phyloP scores from a whole-genome alignment of 1,139 yeast species.

The Blastobotrys ciferrii region DNA sequence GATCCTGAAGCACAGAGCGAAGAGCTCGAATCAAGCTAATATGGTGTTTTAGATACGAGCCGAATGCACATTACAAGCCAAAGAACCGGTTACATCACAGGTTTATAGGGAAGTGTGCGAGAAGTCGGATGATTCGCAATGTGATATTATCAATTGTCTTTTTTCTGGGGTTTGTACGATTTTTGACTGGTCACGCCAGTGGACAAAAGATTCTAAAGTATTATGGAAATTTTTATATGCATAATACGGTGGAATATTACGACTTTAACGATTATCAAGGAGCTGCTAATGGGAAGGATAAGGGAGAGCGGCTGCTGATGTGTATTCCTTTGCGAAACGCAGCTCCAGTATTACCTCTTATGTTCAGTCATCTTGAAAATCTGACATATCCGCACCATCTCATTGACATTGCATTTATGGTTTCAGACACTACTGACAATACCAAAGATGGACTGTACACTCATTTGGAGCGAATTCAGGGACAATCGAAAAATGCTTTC shows the following conservation, averaged over 20 bases:
- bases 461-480: slow-evolving; percentile 51
- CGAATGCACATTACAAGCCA: slow-evolving; percentile 6
- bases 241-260: slow-evolving; percentile 49
- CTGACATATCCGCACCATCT: slow-evolving; percentile 64
- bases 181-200: background rate
- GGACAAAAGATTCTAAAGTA: background rate
- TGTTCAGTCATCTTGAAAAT: slow-evolving; percentile 56
- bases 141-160: slow-evolving; percentile 7
- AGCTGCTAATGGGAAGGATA: slow-evolving; percentile 52
- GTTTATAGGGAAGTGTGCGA: background rate
- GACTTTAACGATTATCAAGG: slow-evolving; percentile 52
- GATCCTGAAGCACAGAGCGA: too few species aligned
- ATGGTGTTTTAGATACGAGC: slow-evolving; percentile 8
- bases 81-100: slow-evolving; percentile 3
- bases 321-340: slow-evolving; percentile 70
- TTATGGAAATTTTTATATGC: background rate
- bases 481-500: slow-evolving; percentile 12
- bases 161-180: slow-evolving; percentile 2
- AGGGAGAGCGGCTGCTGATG: slow-evolving; percentile 53
- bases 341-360: slow-evolving; percentile 60
- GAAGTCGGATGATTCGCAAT: slow-evolving; percentile 5
- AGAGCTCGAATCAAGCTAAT: background rate
- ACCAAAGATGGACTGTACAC: slow-evolving; percentile 60
- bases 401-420: slow-evolving; percentile 62
- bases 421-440: slow-evolving; percentile 65